A percentile compares a stretch with the other conserved stretches of the same genome.
These are phyloP conservation scores for Viola pubescens DNA, from an alignment of 441 rosid genomes.

Conservation along the genomic window DNA sequence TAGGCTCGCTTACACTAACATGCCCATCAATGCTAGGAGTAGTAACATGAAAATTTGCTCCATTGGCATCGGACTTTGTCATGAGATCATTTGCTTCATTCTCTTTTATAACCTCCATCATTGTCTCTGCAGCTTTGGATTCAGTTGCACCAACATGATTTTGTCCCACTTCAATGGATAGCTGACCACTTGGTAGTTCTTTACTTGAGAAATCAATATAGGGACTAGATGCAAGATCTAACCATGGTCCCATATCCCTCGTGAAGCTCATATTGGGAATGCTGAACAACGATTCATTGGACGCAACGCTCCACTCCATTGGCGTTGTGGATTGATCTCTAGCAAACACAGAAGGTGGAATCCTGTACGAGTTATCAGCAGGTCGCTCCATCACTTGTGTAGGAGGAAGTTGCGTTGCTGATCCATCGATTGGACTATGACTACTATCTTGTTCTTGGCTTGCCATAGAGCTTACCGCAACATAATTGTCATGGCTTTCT, in stretches of 20 bases:
- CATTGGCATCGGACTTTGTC: conserved; percentile 13
- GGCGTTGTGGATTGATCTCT: conserved; percentile 34
- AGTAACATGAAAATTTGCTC: not conserved
- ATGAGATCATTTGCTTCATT: conserved; percentile 27
- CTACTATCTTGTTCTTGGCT: not conserved
- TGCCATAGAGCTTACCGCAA: conserved; percentile 14
- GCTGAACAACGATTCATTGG: conserved; percentile 82
- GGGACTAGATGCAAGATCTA: conserved; percentile 27
- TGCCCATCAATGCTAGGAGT: not conserved
- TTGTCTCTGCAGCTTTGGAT: conserved; percentile 46
- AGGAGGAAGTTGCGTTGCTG: conserved; percentile 32
- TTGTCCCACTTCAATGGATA: conserved; percentile 9
- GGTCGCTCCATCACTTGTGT: conserved; percentile 44
- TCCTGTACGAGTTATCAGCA: conserved; percentile 30
- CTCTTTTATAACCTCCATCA: conserved; percentile 46
- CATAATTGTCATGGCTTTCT: not conserved
- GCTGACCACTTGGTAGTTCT: conserved; percentile 12
- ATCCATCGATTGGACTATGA: not conserved
- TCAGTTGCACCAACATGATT: conserved; percentile 30
- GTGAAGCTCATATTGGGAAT: conserved; percentile 54
- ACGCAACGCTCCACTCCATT: conserved; percentile 69
- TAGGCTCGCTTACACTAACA: conserved; percentile 34
- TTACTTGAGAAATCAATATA: conserved; percentile 25
- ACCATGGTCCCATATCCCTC: conserved; percentile 25
- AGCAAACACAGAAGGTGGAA: conserved; percentile 53